phyloP scores from a whole-genome alignment of 306 rosid species.

The Geum urbanum region DNA sequence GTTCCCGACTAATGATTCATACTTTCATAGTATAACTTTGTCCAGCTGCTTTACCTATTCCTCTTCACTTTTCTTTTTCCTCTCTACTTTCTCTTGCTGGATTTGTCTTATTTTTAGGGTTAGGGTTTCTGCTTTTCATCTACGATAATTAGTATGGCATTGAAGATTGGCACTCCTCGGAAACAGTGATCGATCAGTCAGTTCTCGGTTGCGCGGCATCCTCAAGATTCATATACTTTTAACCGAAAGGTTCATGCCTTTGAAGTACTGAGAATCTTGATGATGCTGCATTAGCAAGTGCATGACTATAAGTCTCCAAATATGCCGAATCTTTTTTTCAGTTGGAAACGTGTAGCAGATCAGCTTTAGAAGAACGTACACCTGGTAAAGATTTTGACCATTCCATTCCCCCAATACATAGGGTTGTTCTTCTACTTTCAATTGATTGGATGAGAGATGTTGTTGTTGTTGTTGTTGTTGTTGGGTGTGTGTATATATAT shows the following conservation, averaged over 20 bases:
- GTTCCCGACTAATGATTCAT: conserved; percentile 7
- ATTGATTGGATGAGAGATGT: not conserved
- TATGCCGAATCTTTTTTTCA: not conserved
- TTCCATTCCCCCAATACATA: not conserved
- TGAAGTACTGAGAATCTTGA: conserved; percentile 69
- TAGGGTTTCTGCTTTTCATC: conserved; percentile 30
- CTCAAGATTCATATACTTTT: conserved; percentile 55
- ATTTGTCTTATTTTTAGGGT: conserved; percentile 25
- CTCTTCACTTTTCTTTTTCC: not conserved
- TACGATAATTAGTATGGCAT: conserved; percentile 15
- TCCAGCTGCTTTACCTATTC: not conserved
- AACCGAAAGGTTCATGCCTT: conserved; percentile 7
- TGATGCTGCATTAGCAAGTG: conserved; percentile 83
- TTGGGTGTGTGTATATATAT: too few relatives aligned
- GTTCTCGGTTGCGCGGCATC: conserved; percentile 51
- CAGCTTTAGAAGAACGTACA: not conserved
- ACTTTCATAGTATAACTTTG: not conserved
- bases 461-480: too few relatives aligned
- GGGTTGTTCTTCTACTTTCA: not conserved
- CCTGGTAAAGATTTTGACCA: not conserved
- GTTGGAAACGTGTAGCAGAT: not conserved
- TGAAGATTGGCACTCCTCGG: not conserved
- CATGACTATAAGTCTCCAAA: conserved; percentile 29
- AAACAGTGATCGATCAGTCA: conserved; percentile 14
- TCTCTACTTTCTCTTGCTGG: conserved; percentile 9